These are phyloP conservation scores for Asterochloris erici DNA, from an alignment of 139 green algal genomes.

Conservation along the genomic window DNA sequence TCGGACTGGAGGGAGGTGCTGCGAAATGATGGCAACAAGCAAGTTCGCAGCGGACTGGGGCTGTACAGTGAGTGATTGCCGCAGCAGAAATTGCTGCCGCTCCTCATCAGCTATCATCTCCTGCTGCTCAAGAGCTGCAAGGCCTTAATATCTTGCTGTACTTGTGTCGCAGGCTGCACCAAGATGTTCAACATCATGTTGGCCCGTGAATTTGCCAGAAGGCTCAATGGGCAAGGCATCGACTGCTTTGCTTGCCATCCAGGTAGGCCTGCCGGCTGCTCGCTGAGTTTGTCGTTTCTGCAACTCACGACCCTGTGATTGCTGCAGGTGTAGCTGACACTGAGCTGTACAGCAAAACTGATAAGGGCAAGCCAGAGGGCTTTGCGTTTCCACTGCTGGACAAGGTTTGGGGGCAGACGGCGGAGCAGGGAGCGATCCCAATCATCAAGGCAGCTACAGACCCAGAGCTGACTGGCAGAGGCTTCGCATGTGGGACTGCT, in stretches of 20 bases:
- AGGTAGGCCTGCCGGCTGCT: not conserved
- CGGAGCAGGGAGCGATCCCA: not conserved
- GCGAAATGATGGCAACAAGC: conserved; percentile 1
- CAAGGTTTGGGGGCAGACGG: conserved; percentile 1
- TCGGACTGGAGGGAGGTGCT: conserved; percentile 7
- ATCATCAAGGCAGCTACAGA: not conserved
- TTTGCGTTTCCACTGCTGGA: not conserved
- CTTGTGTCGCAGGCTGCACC: not conserved
- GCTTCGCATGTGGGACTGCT: not conserved
- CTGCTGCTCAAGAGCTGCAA: too few species aligned
- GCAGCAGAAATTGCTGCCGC: too few species aligned
- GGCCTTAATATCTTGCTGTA: too few species aligned
- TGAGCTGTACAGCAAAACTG: not conserved
- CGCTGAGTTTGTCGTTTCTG: not conserved
- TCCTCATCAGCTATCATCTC: too few species aligned
- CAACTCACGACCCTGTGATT: not conserved
- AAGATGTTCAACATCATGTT: conserved; percentile 29
- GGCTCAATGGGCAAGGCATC: conserved; percentile 11
- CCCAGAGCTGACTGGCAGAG: not conserved
- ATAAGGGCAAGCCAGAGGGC: not conserved
- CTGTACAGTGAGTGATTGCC: not conserved
- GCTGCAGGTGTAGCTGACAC: not conserved
- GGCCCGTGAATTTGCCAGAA: not conserved
- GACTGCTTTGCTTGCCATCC: conserved; percentile 8
- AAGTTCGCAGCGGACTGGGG: not conserved